Evolutionary conservation across 306 rosid species (phyloP).

Genomic region (Quercus engelmannii): DNA sequence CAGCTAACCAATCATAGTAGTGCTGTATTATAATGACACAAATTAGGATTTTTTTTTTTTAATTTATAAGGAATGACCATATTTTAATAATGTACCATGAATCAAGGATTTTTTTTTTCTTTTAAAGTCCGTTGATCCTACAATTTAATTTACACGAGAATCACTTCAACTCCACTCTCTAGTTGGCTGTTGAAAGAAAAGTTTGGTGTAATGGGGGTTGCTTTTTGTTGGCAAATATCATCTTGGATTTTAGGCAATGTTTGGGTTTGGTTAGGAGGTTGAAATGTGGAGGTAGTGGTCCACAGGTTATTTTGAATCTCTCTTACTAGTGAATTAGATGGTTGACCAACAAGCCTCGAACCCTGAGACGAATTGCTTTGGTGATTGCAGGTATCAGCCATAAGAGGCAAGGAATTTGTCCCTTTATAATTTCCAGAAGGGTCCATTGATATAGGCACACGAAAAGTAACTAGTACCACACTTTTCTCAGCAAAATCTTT

Average conservation of each 20-base stretch:
- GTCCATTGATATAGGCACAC: slow-evolving; percentile 26
- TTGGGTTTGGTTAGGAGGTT: slow-evolving; percentile 27
- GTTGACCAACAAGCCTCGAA: slow-evolving; percentile 37
- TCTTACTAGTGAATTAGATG: slow-evolving; percentile 25
- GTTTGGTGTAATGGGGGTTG: slow-evolving; percentile 17
- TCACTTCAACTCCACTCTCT: slow-evolving; percentile 42
- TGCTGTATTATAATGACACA: too few relatives aligned
- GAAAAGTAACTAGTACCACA: slow-evolving; percentile 30
- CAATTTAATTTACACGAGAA: not conserved
- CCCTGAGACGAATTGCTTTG: slow-evolving; percentile 35
- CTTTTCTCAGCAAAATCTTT: slow-evolving; percentile 41
- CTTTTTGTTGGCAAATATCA: slow-evolving; percentile 28
- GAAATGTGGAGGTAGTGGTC: slow-evolving; percentile 33
- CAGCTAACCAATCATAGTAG: too few relatives aligned
- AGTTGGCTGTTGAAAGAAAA: slow-evolving; percentile 19
- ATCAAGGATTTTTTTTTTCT: too few relatives aligned
- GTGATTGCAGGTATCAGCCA: slow-evolving; percentile 31
- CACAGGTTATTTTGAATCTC: slow-evolving; percentile 32
- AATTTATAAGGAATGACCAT: too few relatives aligned
- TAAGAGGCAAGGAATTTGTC: slow-evolving; percentile 19
- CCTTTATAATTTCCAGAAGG: slow-evolving; percentile 15
- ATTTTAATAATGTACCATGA: too few relatives aligned
- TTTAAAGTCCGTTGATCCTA: too few relatives aligned
- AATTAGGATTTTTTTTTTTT: too few relatives aligned
- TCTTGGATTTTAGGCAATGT: slow-evolving; percentile 28